Base-by-base conservation (phyloP, 2,329 filamentous ascomycete species). In the Clonostachys sp. region DNA sequence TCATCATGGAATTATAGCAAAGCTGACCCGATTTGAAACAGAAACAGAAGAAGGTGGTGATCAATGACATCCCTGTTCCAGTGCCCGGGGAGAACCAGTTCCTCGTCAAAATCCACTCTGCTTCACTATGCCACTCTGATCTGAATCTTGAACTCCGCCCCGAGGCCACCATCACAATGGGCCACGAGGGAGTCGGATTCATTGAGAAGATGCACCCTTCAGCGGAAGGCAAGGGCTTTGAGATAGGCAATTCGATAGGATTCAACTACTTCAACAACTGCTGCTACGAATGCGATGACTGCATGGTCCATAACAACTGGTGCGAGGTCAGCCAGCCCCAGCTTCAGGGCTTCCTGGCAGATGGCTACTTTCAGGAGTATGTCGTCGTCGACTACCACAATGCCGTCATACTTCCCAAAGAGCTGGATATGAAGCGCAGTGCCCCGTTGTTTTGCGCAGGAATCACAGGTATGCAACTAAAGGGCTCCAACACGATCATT, bases 391-490 rank as follows among this genome's bases (percentile, higher is more conserved):
- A 75, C 51, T 70, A 66, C 55, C 67, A 67, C 52, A 73, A 71
- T 55, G 67, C 67, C 0, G 61, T 71, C 6, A 59, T 51, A 24
- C 41, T 51, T 13, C 47, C 47, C 35, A 46, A 49, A 40, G 50
- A 65, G 41, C 57, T 75, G 4, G 68, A 71, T 17, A 55, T 66
- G 35, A 59, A 41, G 60, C 52, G 14, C 59, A 63, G 5, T 63
- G 72, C 34, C 68, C 73, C 14, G 53, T 43, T 78, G 6, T 74
- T 78, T 53, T 77, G 75, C 51, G 74, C 75, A 2, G 74, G 74
- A 2, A 68, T 77, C 44, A 77, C 74, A 1, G 65, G 34, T 46
- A 36, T 14, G 44, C 41, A 3, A 14, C 18, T 42, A 2, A 10
- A 10, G 3, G 41, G 14, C 36, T 39, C 14, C 12, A 8, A 39